A percentile compares a stretch with the other conserved stretches of the same genome.
Conservation (phyloP, 768 basidiomycete species). For the Phylloporus sp. region DNA sequence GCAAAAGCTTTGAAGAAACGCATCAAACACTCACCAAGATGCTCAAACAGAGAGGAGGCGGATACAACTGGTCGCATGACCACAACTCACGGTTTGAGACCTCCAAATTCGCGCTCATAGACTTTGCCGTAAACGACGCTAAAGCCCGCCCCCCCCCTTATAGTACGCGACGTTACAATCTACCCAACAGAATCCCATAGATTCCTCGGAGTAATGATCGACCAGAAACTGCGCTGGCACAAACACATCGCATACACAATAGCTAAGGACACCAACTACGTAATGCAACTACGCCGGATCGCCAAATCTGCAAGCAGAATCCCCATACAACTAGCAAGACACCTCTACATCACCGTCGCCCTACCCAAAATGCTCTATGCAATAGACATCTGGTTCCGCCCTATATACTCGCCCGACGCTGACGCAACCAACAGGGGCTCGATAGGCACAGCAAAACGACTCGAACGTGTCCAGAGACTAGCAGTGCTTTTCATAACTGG, state of each 20-base stretch:
- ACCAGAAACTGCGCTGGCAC: background rate
- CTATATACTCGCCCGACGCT: background rate
- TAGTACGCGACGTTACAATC: background rate
- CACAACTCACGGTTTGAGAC: slow-evolving; percentile 26
- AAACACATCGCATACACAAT: background rate
- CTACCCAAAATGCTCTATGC: no score
- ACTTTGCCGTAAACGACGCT: slow-evolving; percentile 4
- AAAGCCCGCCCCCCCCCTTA: background rate
- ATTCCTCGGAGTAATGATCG: background rate
- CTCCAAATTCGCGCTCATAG: slow-evolving; percentile 18
- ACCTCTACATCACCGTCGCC: slow-evolving; percentile 25
- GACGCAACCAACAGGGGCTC: background rate
- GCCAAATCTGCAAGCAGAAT: slow-evolving; percentile 15
- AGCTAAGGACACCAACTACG: background rate
- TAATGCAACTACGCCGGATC: background rate
- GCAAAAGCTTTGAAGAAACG: slow-evolving; percentile 18
- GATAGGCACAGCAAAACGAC: background rate
- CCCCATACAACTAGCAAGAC: slow-evolving; percentile 3
- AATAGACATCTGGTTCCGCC: slow-evolving; percentile 22
- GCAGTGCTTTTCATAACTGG: background rate
- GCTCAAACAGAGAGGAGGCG: slow-evolving; percentile 18
- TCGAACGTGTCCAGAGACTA: background rate
- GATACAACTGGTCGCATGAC: slow-evolving; percentile 9
- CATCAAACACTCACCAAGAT: slow-evolving; percentile 21
- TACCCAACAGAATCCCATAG: background rate